Evolutionary conservation across 306 rosid species (phyloP), one percentile per base, ranked within the genome.

Genomic region (Delonix regia): DNA sequence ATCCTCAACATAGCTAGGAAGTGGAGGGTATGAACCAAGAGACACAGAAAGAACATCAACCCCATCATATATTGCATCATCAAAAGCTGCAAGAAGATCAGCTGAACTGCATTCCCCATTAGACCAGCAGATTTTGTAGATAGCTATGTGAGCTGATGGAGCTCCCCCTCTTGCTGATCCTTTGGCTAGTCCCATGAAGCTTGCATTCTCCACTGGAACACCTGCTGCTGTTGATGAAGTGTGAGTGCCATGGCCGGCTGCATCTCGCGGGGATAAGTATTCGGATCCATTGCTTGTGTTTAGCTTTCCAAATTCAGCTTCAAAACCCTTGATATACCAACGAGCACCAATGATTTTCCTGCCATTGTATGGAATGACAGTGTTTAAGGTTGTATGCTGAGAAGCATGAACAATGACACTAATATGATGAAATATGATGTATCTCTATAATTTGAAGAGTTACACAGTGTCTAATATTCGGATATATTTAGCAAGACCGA

Each of bases 141-240:
- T 57, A 1, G 91, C 93, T 67, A 89, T 34, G 83, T 83, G 73
- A 48, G 94, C 90, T 21, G 76, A 81, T 60, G 92, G 87, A 69
- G 95, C 92, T 5, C 94, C 94, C 12, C 94, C 94, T 75, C 94
- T 86, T 24, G 89, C 92, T 39, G 49, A 28, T 68, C 94, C 94
- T 36, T 47, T 69, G 47, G 92, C 89, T 41, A 86, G 75, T 81
- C 92, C 94, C 75, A 44, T 79, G 47, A 76, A 83, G 72, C 78
- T 88, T 13, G 83, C 87, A 75, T 83, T 83, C 76, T 83, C 63
- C 44, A 88, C 84, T 5, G 34, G 49, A 51, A 22, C 77, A 1
- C 95, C 95, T 5, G 88, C 86, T 71, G 89, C 95, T 25, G 88
- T 88, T 3, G 95, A 90, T 60, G 92, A 57, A 0, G 91, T 86